Evolutionary conservation across 768 basidiomycete genomes (phyloP).

Genomic region (Sporobolomyces pararoseus): DNA sequence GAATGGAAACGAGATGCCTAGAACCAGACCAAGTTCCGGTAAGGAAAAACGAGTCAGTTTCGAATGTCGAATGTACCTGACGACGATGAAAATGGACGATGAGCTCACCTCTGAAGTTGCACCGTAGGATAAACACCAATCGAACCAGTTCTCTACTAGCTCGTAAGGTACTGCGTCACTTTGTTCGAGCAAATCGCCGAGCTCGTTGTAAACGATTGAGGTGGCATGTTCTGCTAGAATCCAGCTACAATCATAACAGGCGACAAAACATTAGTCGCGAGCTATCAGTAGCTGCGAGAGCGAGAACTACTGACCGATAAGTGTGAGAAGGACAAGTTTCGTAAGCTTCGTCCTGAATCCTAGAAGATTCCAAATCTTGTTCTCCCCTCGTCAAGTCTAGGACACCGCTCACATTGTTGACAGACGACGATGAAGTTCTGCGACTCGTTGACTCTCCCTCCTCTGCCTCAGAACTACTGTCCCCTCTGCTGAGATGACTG

Average conservation of each 20-base stretch:
- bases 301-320: too few relatives aligned
- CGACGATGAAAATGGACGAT: too few relatives aligned
- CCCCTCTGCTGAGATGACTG: too few relatives aligned
- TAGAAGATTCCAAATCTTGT: background rate
- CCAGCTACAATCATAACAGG: too few relatives aligned
- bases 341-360: background rate
- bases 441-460: background rate
- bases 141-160: background rate
- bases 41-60: background rate
- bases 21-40: too few relatives aligned
- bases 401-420: background rate
- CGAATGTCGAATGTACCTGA: too few relatives aligned
- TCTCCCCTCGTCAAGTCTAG: background rate
- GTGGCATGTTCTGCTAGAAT: constrained; percentile 12
- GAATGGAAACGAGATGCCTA: constrained; percentile 12
- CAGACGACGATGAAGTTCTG: background rate
- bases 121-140: background rate
- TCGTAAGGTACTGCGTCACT: background rate
- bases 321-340: constrained; percentile 1
- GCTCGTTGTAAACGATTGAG: background rate
- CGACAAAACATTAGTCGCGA: too few relatives aligned
- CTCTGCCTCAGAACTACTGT: background rate
- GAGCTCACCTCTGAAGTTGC: background rate
- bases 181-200: background rate
- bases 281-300: too few relatives aligned